phyloP scores from a whole-genome alignment of 2,329 filamentous ascomycete species.

The Sodiomyces alkalinus region DNA sequence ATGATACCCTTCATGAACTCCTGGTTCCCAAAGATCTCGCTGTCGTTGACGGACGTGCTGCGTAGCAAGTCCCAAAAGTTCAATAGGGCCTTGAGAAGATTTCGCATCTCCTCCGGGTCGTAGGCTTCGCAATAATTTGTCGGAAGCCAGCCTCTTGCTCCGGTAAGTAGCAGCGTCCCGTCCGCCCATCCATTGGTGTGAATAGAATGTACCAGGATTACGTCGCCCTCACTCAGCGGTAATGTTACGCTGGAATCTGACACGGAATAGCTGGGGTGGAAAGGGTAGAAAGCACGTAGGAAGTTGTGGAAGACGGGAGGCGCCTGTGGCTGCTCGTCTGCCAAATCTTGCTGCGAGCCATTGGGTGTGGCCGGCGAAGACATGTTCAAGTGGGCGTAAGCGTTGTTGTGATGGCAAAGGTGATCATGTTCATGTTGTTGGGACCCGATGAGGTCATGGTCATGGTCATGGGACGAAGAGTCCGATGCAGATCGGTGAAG shows the following conservation, averaged over 20 bases:
- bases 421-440: constrained; percentile 8
- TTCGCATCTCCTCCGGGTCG: constrained; percentile 74
- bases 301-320: constrained; percentile 81
- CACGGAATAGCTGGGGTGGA: constrained; percentile 63
- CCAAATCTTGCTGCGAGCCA: constrained; percentile 45
- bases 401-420: constrained; percentile 22
- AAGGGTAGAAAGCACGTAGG: constrained; percentile 84
- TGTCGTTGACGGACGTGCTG: constrained; percentile 60
- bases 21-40: constrained; percentile 72
- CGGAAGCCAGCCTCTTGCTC: constrained; percentile 84
- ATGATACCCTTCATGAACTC: constrained; percentile 92
- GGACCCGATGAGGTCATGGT: constrained; percentile 11
- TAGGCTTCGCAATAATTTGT: constrained; percentile 98
- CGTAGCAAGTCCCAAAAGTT: constrained; percentile 87
- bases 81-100: constrained; percentile 69
- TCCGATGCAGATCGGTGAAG: constrained; percentile 27
- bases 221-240: constrained; percentile 76
- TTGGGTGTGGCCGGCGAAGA: constrained; percentile 66
- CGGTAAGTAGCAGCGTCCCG: constrained; percentile 74
- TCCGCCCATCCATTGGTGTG: constrained; percentile 99
- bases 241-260: constrained; percentile 80
- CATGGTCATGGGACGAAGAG: constrained; percentile 12
- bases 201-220: constrained; percentile 88
- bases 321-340: constrained; percentile 23
- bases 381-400: constrained; percentile 44